Conservation (phyloP, 345 rosid species). For the Citrus australasica region DNA sequence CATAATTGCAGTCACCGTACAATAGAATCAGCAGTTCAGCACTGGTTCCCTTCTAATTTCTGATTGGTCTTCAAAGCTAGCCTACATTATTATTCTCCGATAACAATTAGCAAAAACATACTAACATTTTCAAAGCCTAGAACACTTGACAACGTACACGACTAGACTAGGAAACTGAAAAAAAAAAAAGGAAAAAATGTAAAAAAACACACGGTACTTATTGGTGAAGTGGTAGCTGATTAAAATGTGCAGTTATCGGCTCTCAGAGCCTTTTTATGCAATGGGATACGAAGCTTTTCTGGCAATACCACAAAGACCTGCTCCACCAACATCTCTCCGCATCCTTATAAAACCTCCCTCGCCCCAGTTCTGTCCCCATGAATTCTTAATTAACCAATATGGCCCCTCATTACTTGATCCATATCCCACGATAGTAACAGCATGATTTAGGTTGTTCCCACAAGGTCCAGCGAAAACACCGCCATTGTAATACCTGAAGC, state of each 20-base stretch:
- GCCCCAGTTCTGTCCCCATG: slow-evolving; percentile 55
- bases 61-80: background rate
- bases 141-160: too few relatives aligned
- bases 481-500: slow-evolving; percentile 26
- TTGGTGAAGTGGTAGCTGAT: background rate
- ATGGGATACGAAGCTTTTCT: slow-evolving; percentile 39
- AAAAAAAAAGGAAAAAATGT: background rate
- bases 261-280: slow-evolving; percentile 1
- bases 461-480: slow-evolving; percentile 41
- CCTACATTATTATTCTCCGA: background rate
- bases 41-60: too few relatives aligned
- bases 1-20: background rate
- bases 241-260: too few relatives aligned
- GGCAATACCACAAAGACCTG: slow-evolving; percentile 51
- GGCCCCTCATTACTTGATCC: slow-evolving; percentile 32
- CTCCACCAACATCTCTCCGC: slow-evolving; percentile 26
- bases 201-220: background rate
- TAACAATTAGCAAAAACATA: background rate
- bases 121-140: background rate
- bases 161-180: background rate
- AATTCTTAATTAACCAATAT: slow-evolving; percentile 54
- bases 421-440: slow-evolving; percentile 43
- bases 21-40: background rate
- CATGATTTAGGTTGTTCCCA: slow-evolving; percentile 33
- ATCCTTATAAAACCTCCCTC: slow-evolving; percentile 51